Evolutionary conservation across 108 stramenopile species (phyloP), one percentile per base, ranked within the genome.

Genomic region (Skeletonema tropicum): DNA sequence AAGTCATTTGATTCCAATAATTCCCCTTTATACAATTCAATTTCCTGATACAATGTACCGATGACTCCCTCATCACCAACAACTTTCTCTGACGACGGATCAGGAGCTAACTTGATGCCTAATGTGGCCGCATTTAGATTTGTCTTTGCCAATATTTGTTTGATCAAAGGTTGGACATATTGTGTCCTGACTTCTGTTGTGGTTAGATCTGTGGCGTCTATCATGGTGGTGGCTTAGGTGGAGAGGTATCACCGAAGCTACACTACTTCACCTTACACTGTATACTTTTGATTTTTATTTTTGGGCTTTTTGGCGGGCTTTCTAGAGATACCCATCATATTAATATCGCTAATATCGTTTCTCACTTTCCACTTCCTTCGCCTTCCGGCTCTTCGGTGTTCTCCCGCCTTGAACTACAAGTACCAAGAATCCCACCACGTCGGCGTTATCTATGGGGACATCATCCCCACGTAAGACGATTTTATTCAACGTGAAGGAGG

Each of bases 21-120:
- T n/a, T 59, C 6, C 11, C 32, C 21, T 17, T 3, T 4, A 38
- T 63, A 25, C 30, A 33, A 42, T 63, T 8, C 67, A 39, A 76
- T 76, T 59, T 76, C 75, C 21, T 76, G 66, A 38, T 69, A 76
- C 46, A 76, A 64, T 3, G 75, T 76, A 13, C 68, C 42, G 17
- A 68, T 58, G 4, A 45, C 15, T 6, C 7, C 29, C 1, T 57
- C 64, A 5, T 38, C 23, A 30, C 26, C n/a, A 15, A n/a, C n/a
- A 26, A n/a, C 58, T 64, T 13, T 57, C 45, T 26, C 21, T 8
- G 66, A 48, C 29, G 23, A n/a, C 14, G 61, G 0, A 29, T 1
- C 2, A 57, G 48, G 6, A 12, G 55, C 25, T 33, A 12, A 33
- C 26, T 1, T 29, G 26, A 29, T 29, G 26, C 26, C 26, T 29